Evolutionary conservation across 305 asterid species (phyloP), one percentile per base, ranked within the genome.

Genomic region (Euphrasia arctica): DNA sequence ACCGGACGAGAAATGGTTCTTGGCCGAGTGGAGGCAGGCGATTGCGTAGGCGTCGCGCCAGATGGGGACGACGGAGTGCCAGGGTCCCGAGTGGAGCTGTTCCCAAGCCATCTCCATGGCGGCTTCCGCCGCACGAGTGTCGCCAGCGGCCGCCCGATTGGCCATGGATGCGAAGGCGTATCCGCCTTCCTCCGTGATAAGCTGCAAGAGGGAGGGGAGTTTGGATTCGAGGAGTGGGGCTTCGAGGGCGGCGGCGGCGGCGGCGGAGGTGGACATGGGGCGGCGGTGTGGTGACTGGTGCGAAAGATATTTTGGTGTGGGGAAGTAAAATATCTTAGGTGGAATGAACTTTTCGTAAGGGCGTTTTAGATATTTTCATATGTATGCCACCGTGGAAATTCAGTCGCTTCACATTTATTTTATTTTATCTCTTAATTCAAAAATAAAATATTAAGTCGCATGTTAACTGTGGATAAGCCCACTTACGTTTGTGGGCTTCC

Each of bases 71-170:
- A 92, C 96, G 3, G 98, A 84, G 74, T 90, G 84, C 98, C 98
- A 92, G n/a, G 97, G 98, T 0, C 98, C 98, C 1, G 91, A 87
- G 56, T 92, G 97, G 34, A 92, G 85, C 80, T 92, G 98, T 69
- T 92, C 98, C 98, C 98, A 92, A 4, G 98, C 98, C 88, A 92
- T 77, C 75, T 92, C 98, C 71, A 70, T 79, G 31, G 97, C 91
- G 52, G 88, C 96, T 87, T 92, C 98, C 71, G 98, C 98, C 62
- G 95, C 96, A 13, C 81, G 70, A 45, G 72, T 50, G 77, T 92
- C 97, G 12, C 94, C 97, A 29, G 81, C 78, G 32, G 89, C 89
- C n/a, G 98, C 97, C 9, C 72, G 76, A 8, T 82, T 58, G 9
- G 76, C 79, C 86, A 92, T 82, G 41, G 90, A 78, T 56, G 82